Evolutionary conservation across 2,329 filamentous ascomycete species (phyloP).

Genomic region (Aspergillus terreus): DNA sequence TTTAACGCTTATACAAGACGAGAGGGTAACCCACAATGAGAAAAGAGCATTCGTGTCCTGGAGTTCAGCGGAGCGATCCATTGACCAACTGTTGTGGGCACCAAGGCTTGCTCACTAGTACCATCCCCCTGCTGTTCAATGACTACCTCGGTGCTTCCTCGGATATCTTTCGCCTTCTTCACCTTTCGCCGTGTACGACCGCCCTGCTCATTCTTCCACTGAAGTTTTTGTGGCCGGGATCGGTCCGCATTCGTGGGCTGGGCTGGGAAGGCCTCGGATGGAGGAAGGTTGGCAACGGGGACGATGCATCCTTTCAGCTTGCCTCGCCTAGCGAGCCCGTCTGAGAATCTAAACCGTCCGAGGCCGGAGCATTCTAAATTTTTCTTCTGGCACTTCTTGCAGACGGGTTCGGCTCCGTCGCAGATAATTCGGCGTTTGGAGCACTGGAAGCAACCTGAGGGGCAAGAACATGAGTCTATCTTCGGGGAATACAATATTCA

Average conservation of each 20-base stretch:
- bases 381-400: constrained; percentile 29
- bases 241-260: background rate
- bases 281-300: constrained; percentile 4
- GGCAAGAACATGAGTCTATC: background rate
- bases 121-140: background rate
- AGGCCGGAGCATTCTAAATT: constrained; percentile 30
- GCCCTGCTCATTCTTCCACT: constrained; percentile 8
- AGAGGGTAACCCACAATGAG: constrained; percentile 10
- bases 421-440: constrained; percentile 35
- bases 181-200: background rate
- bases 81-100: background rate
- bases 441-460: constrained; percentile 33
- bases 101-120: background rate
- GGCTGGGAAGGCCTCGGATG: background rate
- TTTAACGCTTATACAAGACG: too few species aligned
- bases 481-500: background rate
- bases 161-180: background rate
- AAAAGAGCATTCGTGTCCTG: constrained; percentile 12
- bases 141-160: background rate
- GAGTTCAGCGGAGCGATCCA: constrained; percentile 14
- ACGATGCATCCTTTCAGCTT: constrained; percentile 15
- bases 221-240: constrained; percentile 3
- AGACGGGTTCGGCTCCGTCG: constrained; percentile 29
- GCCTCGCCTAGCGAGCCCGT: constrained; percentile 16
- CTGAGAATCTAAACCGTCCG: constrained; percentile 26